Evolutionary conservation across 768 basidiomycete species (phyloP), one percentile per base, ranked within the genome.

Genomic region (Suillus brevipes): DNA sequence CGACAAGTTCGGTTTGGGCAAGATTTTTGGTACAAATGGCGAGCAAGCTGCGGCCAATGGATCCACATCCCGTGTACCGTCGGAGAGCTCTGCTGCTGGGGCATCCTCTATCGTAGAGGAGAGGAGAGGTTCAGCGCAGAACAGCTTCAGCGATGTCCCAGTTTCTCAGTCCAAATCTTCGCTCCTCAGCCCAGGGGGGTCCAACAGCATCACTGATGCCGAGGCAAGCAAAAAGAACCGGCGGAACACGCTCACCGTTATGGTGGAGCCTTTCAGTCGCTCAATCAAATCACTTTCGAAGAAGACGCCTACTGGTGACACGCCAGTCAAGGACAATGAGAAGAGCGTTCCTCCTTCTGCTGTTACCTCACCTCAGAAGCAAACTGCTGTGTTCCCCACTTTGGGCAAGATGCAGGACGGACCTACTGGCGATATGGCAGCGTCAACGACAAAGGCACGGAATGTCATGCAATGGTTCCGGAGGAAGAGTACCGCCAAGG

Each of bases 381-480:
- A 69, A 12, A 62, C 73, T 18, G 66, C 71, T 62, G 64, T 73
- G 50, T 70, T 74, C 68, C 69, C 74, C 16, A 70, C 69, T 25
- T 68, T 77, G 64, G 59, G 65, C 34, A 76, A 76, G 62, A 60
- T 61, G 59, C 53, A 34, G 6, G 72, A 73, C 6, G 73, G 63
- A 36, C 69, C 68, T 49, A 61, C 71, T 36, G 72, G 70, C 52
- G 82, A 81, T 47, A 79, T 89, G 78, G 84, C 84, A 2, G 91
- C 89, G 18, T 89, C 92, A 66, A 87, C 92, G n/a, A 89, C 85
- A 78, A 92, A 95, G 76, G 95, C 97, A 5, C 88, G 89, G 76
- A 94, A 91, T 73, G 97, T 99, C 61, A 99, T 99, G 97, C 90
- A 95, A 69, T 99, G 97, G 97, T 99, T 99, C 86, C 83, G 91